Percentiles rank a stretch among this genome's conserved stretches.
Evolutionary conservation across 2,329 filamentous ascomycete species (phyloP).

Genomic region (Colletotrichum sp.): DNA sequence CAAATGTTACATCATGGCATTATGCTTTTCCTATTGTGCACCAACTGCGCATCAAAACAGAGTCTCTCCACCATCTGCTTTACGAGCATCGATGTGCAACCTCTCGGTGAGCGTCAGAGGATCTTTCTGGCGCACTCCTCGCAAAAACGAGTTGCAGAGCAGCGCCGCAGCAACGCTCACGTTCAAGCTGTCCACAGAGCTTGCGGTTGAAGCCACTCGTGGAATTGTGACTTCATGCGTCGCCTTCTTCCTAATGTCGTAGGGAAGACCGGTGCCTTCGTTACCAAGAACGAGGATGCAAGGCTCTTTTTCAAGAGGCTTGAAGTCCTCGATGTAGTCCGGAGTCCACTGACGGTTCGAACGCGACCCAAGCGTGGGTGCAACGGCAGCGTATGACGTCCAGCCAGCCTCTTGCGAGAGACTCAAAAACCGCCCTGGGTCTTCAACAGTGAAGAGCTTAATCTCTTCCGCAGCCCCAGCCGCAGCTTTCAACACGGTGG

Average conservation of each 20-base stretch:
- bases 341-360: conserved; percentile 48
- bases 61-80: conserved; percentile 17
- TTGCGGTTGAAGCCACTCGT: conserved; percentile 51
- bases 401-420: conserved; percentile 75
- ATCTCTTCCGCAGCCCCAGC: conserved; percentile 86
- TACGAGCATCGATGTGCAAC: conserved; percentile 39
- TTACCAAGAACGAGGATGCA: conserved; percentile 84
- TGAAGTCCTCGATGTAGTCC: conserved; percentile 50
- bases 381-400: conserved; percentile 80
- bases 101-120: conserved; percentile 33
- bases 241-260: conserved; percentile 67
- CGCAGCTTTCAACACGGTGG: conserved; percentile 84
- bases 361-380: conserved; percentile 40
- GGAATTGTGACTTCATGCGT: conserved; percentile 72
- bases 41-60: conserved; percentile 4
- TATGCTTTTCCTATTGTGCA: not conserved
- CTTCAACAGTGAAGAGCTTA: conserved; percentile 71
- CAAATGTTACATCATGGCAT: not conserved
- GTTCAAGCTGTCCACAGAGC: conserved; percentile 85
- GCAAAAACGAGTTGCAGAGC: conserved; percentile 73
- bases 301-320: conserved; percentile 65
- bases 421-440: conserved; percentile 72
- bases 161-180: conserved; percentile 88
- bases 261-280: conserved; percentile 77
- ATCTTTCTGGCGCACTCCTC: conserved; percentile 30